Percentiles rank a stretch among this genome's conserved stretches.
phyloP scores from a whole-genome alignment of 2,329 filamentous ascomycete genomes.

The Pseudopithomyces chartarum region DNA sequence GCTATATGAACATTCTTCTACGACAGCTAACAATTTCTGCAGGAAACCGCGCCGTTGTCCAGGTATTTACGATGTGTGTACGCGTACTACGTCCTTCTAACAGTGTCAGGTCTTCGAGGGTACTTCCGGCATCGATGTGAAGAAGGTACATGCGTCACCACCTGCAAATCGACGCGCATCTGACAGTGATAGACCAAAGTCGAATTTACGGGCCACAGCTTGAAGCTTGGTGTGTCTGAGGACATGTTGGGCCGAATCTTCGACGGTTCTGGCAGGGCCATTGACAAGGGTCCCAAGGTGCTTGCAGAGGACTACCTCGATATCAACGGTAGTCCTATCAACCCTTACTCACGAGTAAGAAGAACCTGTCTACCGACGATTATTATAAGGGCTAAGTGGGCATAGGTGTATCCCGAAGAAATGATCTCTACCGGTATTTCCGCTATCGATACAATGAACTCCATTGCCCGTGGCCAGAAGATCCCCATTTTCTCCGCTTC shows the following conservation, averaged over 20 bases:
- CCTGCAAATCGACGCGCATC: slow-evolving; percentile 16
- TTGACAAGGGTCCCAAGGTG: slow-evolving; percentile 98
- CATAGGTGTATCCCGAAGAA: slow-evolving; percentile 94
- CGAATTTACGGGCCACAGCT: slow-evolving; percentile 93
- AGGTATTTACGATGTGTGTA: slow-evolving; percentile 62
- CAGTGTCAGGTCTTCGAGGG: slow-evolving; percentile 88
- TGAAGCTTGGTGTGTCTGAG: slow-evolving; percentile 98
- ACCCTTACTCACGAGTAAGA: slow-evolving; percentile 91
- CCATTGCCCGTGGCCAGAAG: slow-evolving; percentile 96
- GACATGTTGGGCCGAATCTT: slow-evolving; percentile 99
- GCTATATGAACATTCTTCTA: not conserved
- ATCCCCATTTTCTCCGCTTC: slow-evolving; percentile 99
- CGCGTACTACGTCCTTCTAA: slow-evolving; percentile 24
- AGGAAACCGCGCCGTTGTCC: slow-evolving; percentile 94
- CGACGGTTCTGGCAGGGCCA: slow-evolving; percentile 95
- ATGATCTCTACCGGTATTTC: slow-evolving; percentile 99
- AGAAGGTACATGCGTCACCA: slow-evolving; percentile 66
- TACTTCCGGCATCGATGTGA: slow-evolving; percentile 95
- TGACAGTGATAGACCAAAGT: slow-evolving; percentile 76
- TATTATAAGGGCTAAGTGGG: slow-evolving; percentile 24
- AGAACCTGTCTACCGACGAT: slow-evolving; percentile 7
- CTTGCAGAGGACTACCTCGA: slow-evolving; percentile 97
- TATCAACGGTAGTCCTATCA: slow-evolving; percentile 98
- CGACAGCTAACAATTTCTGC: slow-evolving; percentile 23
- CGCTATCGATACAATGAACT: slow-evolving; percentile 94